A percentile compares a stretch with the other conserved stretches of the same genome.
These are phyloP conservation scores for Rhododendron ovatum DNA, from an alignment of 148 eudicot genomes.

Conservation along the genomic window DNA sequence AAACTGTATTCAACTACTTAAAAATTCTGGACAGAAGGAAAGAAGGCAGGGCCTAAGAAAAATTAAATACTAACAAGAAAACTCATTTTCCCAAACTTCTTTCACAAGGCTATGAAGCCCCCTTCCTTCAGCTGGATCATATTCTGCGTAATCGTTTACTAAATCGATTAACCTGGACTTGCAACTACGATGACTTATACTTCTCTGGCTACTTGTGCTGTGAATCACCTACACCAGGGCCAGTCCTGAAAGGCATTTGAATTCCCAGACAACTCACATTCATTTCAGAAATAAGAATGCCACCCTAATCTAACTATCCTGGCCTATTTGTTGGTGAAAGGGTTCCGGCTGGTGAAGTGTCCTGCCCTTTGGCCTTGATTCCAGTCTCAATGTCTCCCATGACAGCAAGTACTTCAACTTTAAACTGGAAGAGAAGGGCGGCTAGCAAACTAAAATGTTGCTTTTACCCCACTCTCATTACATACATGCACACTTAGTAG, in stretches of 20 bases:
- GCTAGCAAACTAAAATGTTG: neutral
- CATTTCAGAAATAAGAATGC: neutral
- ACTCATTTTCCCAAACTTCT: neutral
- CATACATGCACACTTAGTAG: neutral
- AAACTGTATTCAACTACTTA: neutral
- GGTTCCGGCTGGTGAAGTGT: neutral
- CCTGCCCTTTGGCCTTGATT: neutral
- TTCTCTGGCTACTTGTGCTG: no score
- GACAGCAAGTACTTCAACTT: neutral
- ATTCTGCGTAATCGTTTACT: no score
- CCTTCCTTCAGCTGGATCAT: no score
- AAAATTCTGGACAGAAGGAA: neutral
- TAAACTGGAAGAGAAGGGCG: neutral
- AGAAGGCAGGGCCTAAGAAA: neutral
- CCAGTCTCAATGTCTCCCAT: neutral
- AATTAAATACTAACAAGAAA: no score
- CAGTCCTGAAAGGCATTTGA: neutral
- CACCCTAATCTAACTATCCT: neutral
- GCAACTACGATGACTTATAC: no score
- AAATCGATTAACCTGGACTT: no score
- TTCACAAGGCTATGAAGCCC: neutral
- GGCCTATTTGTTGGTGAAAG: neutral
- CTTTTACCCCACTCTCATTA: neutral
- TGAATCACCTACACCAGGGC: neutral
- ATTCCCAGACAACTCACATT: neutral